A percentile compares a stretch with the other conserved stretches of the same genome.
Evolutionary conservation across 169 alveolate genomes (phyloP).

Genomic region (Neospora caninum): DNA sequence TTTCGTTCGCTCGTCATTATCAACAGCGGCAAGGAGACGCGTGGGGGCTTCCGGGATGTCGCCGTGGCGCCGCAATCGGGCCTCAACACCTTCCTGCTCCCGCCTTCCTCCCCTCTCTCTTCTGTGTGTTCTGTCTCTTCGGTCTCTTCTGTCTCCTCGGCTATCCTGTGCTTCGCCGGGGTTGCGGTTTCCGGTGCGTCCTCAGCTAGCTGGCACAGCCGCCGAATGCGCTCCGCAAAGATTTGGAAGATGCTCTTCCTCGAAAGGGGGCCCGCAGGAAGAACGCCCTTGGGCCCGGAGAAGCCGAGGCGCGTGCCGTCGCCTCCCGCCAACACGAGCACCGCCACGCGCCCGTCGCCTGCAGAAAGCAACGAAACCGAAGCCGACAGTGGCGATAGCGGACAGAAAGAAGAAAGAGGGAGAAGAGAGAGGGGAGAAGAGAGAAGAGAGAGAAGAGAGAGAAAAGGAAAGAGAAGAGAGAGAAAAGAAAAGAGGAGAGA

Average conservation of each 20-base stretch:
- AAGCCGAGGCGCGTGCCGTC: constrained; percentile 50
- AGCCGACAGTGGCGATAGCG: background rate
- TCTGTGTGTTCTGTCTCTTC: too few relatives aligned
- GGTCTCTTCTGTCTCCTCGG: too few relatives aligned
- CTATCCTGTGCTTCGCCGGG: too few relatives aligned
- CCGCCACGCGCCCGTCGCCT: constrained; percentile 33
- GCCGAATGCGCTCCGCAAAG: constrained; percentile 14
- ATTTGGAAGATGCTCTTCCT: background rate
- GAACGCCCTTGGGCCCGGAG: constrained; percentile 17
- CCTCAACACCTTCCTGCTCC: background rate
- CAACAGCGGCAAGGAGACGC: background rate
- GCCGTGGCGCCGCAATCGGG: background rate
- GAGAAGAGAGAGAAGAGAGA: too few relatives aligned
- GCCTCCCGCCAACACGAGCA: constrained; percentile 53
- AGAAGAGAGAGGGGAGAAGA: too few relatives aligned
- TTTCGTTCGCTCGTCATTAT: constrained; percentile 45
- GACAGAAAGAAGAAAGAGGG: background rate
- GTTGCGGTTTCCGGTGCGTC: background rate
- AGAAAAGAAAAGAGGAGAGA: too few relatives aligned
- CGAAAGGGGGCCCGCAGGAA: constrained; percentile 33
- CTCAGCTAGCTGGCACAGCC: background rate
- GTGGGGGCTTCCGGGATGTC: background rate
- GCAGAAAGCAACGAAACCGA: background rate
- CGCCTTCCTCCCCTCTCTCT: background rate
- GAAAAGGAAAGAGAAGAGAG: too few relatives aligned